A percentile compares a stretch with the other conserved stretches of the same genome.
phyloP scores from a whole-genome alignment of 2,329 filamentous ascomycete species.

The Stachybotrys chartarum region DNA sequence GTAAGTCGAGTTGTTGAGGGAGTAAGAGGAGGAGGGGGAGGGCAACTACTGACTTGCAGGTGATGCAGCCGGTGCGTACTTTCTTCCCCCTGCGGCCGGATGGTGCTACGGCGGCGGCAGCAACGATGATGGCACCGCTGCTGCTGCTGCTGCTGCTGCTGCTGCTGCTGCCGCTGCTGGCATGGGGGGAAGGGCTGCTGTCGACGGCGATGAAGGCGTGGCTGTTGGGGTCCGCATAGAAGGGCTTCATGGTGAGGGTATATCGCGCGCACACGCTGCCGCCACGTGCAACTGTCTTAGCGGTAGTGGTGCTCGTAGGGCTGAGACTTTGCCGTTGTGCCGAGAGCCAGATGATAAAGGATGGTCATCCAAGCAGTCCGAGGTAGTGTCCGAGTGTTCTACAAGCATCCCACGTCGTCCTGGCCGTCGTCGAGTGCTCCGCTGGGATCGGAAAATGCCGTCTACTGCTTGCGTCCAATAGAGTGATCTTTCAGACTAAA shows the following conservation, averaged over 20 bases:
- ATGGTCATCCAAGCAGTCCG: too few species aligned
- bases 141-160: too few species aligned
- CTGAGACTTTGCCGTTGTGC: background rate
- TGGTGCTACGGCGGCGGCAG: background rate
- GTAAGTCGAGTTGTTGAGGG: background rate
- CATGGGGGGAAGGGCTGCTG: too few species aligned
- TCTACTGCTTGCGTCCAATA: too few species aligned
- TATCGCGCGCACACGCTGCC: too few species aligned
- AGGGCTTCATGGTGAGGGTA: background rate
- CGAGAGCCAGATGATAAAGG: too few species aligned
- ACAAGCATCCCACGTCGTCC: too few species aligned
- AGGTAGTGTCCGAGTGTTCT: too few species aligned
- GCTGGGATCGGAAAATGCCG: too few species aligned
- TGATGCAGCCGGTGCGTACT: slow-evolving; percentile 43
- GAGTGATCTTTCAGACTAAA: too few species aligned
- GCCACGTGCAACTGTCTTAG: background rate
- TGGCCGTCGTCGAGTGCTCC: too few species aligned
- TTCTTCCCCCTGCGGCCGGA: slow-evolving; percentile 34
- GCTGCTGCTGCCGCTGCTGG: background rate
- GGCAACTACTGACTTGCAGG: slow-evolving; percentile 41
- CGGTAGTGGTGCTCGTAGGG: background rate
- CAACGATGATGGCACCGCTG: background rate
- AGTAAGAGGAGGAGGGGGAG: background rate
- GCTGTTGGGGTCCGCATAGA: background rate
- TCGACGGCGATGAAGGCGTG: too few species aligned